Evolutionary conservation across 1,284 basidiomycete species (phyloP).

Genomic region (Cutaneotrichosporon spelunceum): DNA sequence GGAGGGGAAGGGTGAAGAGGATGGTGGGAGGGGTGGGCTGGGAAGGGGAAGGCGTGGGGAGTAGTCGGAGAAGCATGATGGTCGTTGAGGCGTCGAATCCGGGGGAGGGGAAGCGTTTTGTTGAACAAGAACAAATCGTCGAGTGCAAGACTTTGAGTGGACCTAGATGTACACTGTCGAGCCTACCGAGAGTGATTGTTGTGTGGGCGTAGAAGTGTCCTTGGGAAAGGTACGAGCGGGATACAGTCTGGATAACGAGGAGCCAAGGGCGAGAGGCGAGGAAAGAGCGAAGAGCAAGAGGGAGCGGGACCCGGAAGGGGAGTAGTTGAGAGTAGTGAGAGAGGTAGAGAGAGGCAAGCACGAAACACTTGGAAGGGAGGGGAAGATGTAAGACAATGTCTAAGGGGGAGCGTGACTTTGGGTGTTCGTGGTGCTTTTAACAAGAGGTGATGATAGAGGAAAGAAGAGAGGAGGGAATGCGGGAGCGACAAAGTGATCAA

Average conservation of each 20-base stretch:
- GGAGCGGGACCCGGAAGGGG: neutral
- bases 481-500: neutral
- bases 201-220: too few relatives aligned
- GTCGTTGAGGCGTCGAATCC: neutral
- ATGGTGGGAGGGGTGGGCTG: slow-evolving; percentile 62
- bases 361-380: neutral
- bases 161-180: neutral
- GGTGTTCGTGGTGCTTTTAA: neutral
- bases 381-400: neutral
- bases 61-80: slow-evolving; percentile 66
- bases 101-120: neutral
- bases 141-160: neutral
- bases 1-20: slow-evolving; percentile 66
- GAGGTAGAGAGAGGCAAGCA: neutral
- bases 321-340: slow-evolving; percentile 2
- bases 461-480: neutral
- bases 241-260: neutral
- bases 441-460: neutral
- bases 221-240: neutral
- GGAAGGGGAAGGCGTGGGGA: slow-evolving; percentile 56
- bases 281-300: neutral
- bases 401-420: neutral
- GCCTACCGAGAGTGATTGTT: neutral
- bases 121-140: neutral
- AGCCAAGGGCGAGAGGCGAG: neutral